Conservation (phyloP, 805 yeast genomes). For the Hanseniaspora lindneri region DNA sequence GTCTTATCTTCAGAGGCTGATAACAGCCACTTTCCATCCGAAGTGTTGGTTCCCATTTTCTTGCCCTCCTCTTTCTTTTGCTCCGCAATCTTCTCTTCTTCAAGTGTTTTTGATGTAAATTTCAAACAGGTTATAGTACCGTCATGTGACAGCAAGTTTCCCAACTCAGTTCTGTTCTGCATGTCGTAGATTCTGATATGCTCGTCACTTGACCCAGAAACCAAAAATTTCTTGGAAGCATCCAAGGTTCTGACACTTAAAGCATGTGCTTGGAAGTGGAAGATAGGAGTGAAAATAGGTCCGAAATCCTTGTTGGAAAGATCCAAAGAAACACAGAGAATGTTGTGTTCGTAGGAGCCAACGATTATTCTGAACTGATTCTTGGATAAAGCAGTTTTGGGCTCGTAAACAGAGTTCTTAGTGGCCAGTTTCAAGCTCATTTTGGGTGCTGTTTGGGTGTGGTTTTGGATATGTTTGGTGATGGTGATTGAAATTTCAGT, state of each 20-base stretch:
- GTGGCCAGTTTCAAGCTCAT: constrained; percentile 13
- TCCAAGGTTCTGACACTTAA: constrained; percentile 79
- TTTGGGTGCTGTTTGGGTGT: too few relatives aligned
- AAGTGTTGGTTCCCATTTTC: constrained; percentile 18
- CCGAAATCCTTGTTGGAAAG: constrained; percentile 32
- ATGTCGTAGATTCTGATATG: constrained; percentile 88
- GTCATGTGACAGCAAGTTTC: constrained; percentile 75
- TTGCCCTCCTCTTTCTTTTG: constrained; percentile 30
- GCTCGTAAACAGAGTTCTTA: not conserved
- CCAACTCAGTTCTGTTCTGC: constrained; percentile 86
- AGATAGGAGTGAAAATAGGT: constrained; percentile 79
- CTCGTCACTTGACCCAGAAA: constrained; percentile 91
- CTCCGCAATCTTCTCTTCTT: constrained; percentile 16
- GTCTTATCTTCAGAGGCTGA: constrained; percentile 87
- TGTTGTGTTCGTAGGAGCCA: constrained; percentile 91
- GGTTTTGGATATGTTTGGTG: too few relatives aligned
- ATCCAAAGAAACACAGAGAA: constrained; percentile 71
- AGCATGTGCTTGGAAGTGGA: constrained; percentile 92
- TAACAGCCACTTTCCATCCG: constrained; percentile 62
- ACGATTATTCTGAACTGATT: constrained; percentile 66
- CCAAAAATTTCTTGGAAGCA: constrained; percentile 69
- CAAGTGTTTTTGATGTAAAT: constrained; percentile 46
- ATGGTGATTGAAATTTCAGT: too few relatives aligned
- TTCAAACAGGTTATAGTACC: constrained; percentile 73
- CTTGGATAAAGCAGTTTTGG: not conserved